Evolutionary conservation across 805 yeast species (phyloP).

Genomic region (Myxozyma sirexii): DNA sequence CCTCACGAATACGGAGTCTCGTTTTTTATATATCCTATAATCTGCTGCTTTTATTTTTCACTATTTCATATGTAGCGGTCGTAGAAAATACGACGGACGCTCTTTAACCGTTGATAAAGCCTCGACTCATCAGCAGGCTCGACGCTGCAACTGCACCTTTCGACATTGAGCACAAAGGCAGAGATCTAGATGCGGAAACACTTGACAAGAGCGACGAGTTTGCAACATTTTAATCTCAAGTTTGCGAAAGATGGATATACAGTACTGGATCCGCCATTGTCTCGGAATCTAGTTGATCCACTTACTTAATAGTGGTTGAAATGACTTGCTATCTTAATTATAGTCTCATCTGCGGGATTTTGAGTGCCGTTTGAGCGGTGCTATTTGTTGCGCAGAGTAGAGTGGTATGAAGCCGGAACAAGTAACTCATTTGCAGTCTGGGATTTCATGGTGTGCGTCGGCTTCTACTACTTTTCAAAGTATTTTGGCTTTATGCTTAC

Average conservation of each 20-base stretch:
- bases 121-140: background rate
- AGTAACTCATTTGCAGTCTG: constrained; percentile 19
- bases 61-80: no score
- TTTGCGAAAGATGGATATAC: constrained; percentile 47
- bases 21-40: no score
- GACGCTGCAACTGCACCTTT: background rate
- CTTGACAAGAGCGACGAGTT: background rate
- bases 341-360: constrained; percentile 22
- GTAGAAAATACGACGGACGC: background rate
- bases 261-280: constrained; percentile 65
- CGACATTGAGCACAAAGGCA: constrained; percentile 10
- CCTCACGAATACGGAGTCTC: no score
- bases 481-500: no score
- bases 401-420: constrained; percentile 8
- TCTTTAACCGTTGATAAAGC: background rate
- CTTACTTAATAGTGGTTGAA: constrained; percentile 57
- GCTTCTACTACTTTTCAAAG: constrained; percentile 23
- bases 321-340: background rate
- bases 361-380: constrained; percentile 23
- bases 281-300: constrained; percentile 71
- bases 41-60: no score
- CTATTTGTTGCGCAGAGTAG: constrained; percentile 1
- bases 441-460: constrained; percentile 12
- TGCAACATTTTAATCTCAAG: constrained; percentile 41
- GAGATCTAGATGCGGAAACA: constrained; percentile 5